A percentile compares a stretch with the other conserved stretches of the same genome.
These are phyloP conservation scores for Coemansia sp. DNA, from an alignment of 192 early-diverging fungal genomes.

Conservation along the genomic window DNA sequence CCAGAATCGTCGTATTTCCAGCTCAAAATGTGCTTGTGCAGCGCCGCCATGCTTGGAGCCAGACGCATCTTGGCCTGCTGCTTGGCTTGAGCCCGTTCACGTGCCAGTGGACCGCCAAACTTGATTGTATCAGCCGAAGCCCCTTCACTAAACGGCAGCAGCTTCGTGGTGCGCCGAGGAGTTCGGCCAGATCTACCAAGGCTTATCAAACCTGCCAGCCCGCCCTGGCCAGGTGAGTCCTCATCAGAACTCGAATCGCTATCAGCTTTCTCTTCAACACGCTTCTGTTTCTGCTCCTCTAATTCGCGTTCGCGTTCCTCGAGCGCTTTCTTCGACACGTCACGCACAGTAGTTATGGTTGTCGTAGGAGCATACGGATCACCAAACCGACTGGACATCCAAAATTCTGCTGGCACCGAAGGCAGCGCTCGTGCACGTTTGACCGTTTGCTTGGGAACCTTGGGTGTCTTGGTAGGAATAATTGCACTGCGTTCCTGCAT, in stretches of 20 bases:
- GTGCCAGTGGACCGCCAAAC: slow-evolving; percentile 17
- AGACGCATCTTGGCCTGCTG: slow-evolving; percentile 48
- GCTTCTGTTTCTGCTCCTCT: background rate
- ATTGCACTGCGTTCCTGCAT: slow-evolving; percentile 14
- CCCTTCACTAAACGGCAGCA: slow-evolving; percentile 9
- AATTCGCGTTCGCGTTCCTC: slow-evolving; percentile 7
- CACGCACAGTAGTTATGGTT: background rate
- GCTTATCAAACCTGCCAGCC: slow-evolving; percentile 27
- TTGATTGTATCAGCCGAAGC: background rate
- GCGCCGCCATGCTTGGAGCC: slow-evolving; percentile 53
- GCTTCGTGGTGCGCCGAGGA: slow-evolving; percentile 14
- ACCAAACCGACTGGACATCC: slow-evolving; percentile 8
- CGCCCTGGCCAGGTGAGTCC: slow-evolving; percentile 13
- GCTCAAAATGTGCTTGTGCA: slow-evolving; percentile 61
- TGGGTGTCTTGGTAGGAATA: background rate
- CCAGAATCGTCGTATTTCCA: slow-evolving; percentile 60
- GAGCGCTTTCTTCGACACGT: slow-evolving; percentile 8
- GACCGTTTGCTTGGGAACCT: slow-evolving; percentile 26
- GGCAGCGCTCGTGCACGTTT: slow-evolving; percentile 36
- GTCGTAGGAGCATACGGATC: background rate
- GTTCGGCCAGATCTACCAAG: slow-evolving; percentile 8
- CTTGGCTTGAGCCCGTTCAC: slow-evolving; percentile 36
- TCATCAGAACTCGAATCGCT: slow-evolving; percentile 23
- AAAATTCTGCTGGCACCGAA: slow-evolving; percentile 15
- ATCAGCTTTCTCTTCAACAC: background rate